Percentiles rank a stretch among this genome's conserved stretches.
phyloP scores from a whole-genome alignment of 768 basidiomycete genomes.

The Hypsizygus marmoreus region DNA sequence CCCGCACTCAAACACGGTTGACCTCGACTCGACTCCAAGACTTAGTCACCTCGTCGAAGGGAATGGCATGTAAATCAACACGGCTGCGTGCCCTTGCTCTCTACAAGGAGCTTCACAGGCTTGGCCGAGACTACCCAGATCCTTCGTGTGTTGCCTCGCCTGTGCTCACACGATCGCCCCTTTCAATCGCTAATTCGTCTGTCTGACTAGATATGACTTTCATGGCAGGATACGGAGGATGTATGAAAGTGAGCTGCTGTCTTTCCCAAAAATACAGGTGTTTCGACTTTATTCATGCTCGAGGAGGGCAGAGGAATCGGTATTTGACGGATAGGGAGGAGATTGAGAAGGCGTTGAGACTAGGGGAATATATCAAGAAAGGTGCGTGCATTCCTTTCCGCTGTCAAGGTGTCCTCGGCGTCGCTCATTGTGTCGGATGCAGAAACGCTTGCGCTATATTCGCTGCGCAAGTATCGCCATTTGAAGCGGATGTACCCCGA shows the following conservation, averaged over 20 bases:
- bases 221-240: conserved; percentile 68
- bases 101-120: conserved; percentile 81
- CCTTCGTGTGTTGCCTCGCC: conserved; percentile 57
- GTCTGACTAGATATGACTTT: conserved; percentile 63
- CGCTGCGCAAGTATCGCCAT: conserved; percentile 81
- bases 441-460: conserved; percentile 85
- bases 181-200: conserved; percentile 7
- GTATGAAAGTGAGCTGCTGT: conserved; percentile 64
- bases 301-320: conserved; percentile 58
- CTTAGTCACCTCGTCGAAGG: conserved; percentile 8
- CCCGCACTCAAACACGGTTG: neutral
- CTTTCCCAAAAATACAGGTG: neutral
- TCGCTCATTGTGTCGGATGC: conserved; percentile 1
- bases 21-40: neutral
- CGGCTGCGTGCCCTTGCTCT: conserved; percentile 68
- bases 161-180: conserved; percentile 12
- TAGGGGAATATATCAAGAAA: conserved; percentile 86
- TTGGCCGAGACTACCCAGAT: conserved; percentile 83
- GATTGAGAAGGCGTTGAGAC: conserved; percentile 71
- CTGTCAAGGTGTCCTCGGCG: neutral
- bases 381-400: conserved; percentile 44
- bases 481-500: conserved; percentile 71
- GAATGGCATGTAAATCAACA: conserved; percentile 52
- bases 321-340: conserved; percentile 65
- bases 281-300: conserved; percentile 3